Evolutionary conservation across 352 stramenopile genomes (phyloP).

Genomic region (Globisporangium carolinianum): DNA sequence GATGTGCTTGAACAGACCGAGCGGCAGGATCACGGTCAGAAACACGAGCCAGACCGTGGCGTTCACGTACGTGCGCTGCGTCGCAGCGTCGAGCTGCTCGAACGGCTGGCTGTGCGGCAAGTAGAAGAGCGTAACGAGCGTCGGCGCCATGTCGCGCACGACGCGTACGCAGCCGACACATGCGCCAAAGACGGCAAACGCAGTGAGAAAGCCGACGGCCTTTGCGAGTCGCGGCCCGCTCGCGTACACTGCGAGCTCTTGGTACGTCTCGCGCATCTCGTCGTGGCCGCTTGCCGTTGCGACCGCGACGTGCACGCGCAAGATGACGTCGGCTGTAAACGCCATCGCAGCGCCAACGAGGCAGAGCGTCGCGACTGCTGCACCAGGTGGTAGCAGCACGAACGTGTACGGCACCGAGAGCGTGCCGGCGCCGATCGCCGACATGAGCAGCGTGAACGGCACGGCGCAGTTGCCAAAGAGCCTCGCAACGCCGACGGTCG

Average conservation of each 20-base stretch:
- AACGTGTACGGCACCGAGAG: slow-evolving; percentile 72
- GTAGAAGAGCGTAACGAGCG: slow-evolving; percentile 31
- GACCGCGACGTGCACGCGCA: slow-evolving; percentile 44
- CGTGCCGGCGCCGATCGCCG: slow-evolving; percentile 59
- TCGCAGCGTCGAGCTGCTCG: slow-evolving; percentile 16
- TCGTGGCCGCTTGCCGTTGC: slow-evolving; percentile 40
- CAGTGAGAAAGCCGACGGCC: slow-evolving; percentile 57
- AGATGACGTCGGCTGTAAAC: slow-evolving; percentile 44
- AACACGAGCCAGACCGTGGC: slow-evolving; percentile 42
- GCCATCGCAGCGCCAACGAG: slow-evolving; percentile 48
- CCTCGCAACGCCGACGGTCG: slow-evolving; percentile 4
- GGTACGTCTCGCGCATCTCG: slow-evolving; percentile 49
- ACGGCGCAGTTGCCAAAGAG: slow-evolving; percentile 12
- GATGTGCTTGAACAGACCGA: slow-evolving; percentile 68
- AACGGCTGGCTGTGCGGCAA: slow-evolving; percentile 4
- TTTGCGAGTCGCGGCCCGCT: slow-evolving; percentile 45
- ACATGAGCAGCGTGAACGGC: slow-evolving; percentile 46
- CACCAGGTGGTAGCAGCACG: slow-evolving; percentile 33
- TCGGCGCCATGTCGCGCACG: slow-evolving; percentile 51
- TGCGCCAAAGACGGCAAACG: slow-evolving; percentile 59
- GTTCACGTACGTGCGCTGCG: slow-evolving; percentile 29
- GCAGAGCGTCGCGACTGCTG: slow-evolving; percentile 33
- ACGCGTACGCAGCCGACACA: slow-evolving; percentile 71
- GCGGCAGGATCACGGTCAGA: slow-evolving; percentile 44
- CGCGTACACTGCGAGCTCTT: slow-evolving; percentile 50